Base-by-base conservation (phyloP, 2,329 filamentous ascomycete genomes). In the Pseudogymnoascus sp. region DNA sequence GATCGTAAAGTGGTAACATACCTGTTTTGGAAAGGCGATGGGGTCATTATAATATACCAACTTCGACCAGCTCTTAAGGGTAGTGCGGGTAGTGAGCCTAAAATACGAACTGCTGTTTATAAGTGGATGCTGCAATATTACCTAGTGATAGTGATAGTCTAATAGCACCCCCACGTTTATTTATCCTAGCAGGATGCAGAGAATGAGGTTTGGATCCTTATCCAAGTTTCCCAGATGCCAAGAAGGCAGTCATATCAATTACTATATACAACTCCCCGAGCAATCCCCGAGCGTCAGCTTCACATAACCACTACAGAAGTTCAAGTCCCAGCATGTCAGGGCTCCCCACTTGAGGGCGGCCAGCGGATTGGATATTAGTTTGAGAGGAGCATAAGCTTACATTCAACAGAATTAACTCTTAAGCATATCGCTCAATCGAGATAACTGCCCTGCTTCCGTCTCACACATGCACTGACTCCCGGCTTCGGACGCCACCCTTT, bases 371-470 rank as follows among this genome's bases (percentile, higher is more conserved):
- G 42, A 48, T 48, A 29, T 27, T 21, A 10, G 67, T 74, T 3
- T 42, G 79, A 18, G 69, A 76, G 29, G 18, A 65, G 13, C 61
- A 67, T 40, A 59, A 63, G 13, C 42, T 48, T 48, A 48, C 25
- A 48, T 76, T 74, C 62, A 60, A 61, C 0, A 65, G 61, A 0
- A 70, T 71, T 0, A 76, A 74, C 33, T 71, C 73, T 0, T 66
- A 66, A 7, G 42, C 42, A 48, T n/a, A 48, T 48, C 42, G 21
- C 12, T 27, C 42, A 48, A 48, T 48, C 3, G 13, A 27, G 25
- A 29, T n/a, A 7, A 29, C 6, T 29, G 25, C 5, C 12, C 6
- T 7, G 21, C 21, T 48, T 48, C 72, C 65, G 39, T 42, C 18
- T 42, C 5, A 21, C 10, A 13, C 21, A 48, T 25, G 12, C 21